phyloP scores from a whole-genome alignment of 345 rosid species.

The Eucalyptus coolabah region DNA sequence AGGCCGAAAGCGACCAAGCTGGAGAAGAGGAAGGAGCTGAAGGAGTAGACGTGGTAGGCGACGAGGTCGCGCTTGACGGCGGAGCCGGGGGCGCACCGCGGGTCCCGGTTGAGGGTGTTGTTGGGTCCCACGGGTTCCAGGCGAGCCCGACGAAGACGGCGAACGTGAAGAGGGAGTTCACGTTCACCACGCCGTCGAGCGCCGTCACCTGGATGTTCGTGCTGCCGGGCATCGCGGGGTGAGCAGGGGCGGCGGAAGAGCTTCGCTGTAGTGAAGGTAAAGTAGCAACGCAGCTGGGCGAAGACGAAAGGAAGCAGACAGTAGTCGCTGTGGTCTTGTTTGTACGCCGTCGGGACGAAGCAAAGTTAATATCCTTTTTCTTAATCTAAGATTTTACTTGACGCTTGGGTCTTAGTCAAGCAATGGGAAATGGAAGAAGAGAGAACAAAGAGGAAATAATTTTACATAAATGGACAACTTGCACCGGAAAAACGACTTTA shows the following conservation, averaged over 20 bases:
- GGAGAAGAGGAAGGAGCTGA: slow-evolving; percentile 73
- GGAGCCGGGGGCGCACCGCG: slow-evolving; percentile 29
- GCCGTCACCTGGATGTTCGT: slow-evolving; percentile 87
- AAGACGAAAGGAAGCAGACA: neutral
- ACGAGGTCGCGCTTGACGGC: slow-evolving; percentile 43
- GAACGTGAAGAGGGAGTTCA: slow-evolving; percentile 86
- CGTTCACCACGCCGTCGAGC: slow-evolving; percentile 70
- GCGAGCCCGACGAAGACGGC: slow-evolving; percentile 86
- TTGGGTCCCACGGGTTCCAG: slow-evolving; percentile 62
- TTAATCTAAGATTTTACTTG: neutral
- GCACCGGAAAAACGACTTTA: neutral
- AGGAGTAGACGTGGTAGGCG: slow-evolving; percentile 83
- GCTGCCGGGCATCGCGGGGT: neutral
- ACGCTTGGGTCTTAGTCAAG: neutral
- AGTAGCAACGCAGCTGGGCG: neutral
- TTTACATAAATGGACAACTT: neutral
- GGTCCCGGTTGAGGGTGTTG: slow-evolving; percentile 25
- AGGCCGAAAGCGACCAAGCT: slow-evolving; percentile 69
- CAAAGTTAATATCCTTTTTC: neutral
- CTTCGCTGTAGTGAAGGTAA: neutral
- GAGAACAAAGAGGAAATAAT: rapidly evolving
- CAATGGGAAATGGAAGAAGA: neutral
- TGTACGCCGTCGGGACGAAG: neutral
- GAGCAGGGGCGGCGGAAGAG: neutral
- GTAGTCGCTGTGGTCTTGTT: neutral